Evolutionary conservation across 257 asterid species (phyloP).

Genomic region (Scutellaria barbata): DNA sequence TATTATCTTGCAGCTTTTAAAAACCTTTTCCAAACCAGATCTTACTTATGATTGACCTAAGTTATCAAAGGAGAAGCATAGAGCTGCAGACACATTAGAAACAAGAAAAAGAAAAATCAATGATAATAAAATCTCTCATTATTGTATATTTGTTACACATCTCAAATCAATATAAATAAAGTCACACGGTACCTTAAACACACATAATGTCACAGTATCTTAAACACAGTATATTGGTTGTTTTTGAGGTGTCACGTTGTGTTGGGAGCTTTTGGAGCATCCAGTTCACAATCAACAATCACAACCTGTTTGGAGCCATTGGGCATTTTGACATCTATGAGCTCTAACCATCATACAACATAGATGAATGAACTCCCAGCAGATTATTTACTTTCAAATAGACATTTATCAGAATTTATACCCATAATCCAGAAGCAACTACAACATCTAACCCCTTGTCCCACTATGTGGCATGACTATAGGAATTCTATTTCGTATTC

Average conservation of each 20-base stretch:
- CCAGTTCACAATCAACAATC: conserved; percentile 4
- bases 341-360: conserved; percentile 3
- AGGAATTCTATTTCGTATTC: not conserved
- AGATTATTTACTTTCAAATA: not conserved
- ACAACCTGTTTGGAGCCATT: not conserved
- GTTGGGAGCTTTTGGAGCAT: not conserved
- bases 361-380: not conserved
- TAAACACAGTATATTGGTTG: not conserved
- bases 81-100: conserved; percentile 11
- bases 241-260: not conserved
- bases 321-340: not conserved
- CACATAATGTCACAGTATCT: not conserved
- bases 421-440: conserved; percentile 7
- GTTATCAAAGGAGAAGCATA: conserved; percentile 1
- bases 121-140: not conserved
- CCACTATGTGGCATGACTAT: not conserved
- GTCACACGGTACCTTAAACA: not conserved
- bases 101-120: not conserved
- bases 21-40: not conserved
- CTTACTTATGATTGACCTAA: not conserved
- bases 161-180: not conserved
- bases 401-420: not conserved
- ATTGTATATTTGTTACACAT: conserved; percentile 5
- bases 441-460: not conserved
- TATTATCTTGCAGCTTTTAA: conserved; percentile 9